Percentiles rank a stretch among this genome's conserved stretches.
These are phyloP conservation scores for Eruca vesicaria DNA, from an alignment of 441 rosid species.

Conservation along the genomic window DNA sequence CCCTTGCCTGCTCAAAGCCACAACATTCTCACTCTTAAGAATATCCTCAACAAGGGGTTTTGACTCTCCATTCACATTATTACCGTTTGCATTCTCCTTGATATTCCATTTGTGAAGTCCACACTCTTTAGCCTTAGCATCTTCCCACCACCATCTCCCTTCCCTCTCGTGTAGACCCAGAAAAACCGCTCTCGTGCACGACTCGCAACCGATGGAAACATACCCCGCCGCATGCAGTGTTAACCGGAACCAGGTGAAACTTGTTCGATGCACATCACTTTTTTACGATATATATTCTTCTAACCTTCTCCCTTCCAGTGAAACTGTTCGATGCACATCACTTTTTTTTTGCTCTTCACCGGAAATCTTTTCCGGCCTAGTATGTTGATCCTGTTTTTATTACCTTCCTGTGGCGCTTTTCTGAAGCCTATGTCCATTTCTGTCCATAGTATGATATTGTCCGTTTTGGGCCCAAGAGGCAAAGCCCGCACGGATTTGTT, in stretches of 20 bases:
- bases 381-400: too few relatives aligned
- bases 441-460: too few relatives aligned
- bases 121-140: constrained; percentile 91
- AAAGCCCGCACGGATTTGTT: too few relatives aligned
- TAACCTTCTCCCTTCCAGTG: too few relatives aligned
- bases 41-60: constrained; percentile 48
- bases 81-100: constrained; percentile 42
- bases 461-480: too few relatives aligned
- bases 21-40: constrained; percentile 63
- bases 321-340: too few relatives aligned
- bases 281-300: too few relatives aligned
- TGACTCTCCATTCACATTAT: constrained; percentile 40
- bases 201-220: constrained; percentile 92
- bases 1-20: constrained; percentile 68
- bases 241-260: constrained; percentile 94
- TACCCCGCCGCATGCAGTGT: constrained; percentile 79
- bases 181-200: constrained; percentile 85
- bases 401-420: too few relatives aligned
- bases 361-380: too few relatives aligned
- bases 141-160: constrained; percentile 99
- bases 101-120: constrained; percentile 95
- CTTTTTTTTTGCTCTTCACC: too few relatives aligned
- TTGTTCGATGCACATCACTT: too few relatives aligned
- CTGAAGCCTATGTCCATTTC: too few relatives aligned
- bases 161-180: constrained; percentile 98